phyloP scores from a whole-genome alignment of 1,284 basidiomycete species.

The Chiua sp. region DNA sequence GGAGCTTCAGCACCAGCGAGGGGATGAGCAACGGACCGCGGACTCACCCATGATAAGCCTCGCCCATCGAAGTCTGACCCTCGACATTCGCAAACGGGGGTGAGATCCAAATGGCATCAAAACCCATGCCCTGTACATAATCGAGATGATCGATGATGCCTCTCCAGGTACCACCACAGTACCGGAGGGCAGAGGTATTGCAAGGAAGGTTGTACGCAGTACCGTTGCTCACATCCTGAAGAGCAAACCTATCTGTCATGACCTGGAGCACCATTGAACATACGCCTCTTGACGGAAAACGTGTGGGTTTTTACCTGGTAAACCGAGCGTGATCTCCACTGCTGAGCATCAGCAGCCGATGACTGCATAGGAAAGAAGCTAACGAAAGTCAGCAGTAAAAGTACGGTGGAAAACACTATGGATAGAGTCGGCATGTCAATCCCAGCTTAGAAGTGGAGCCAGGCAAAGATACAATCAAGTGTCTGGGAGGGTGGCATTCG shows the following conservation, averaged over 20 bases:
- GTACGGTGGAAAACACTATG: constrained; percentile 6
- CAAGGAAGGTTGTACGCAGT: constrained; percentile 44
- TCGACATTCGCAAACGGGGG: constrained; percentile 71
- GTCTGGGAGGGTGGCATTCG: constrained; percentile 13
- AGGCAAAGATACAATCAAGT: neutral
- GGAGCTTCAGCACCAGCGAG: neutral
- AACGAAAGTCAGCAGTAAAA: constrained; percentile 14
- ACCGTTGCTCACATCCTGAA: constrained; percentile 50
- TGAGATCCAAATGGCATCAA: constrained; percentile 75
- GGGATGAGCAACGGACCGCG: no score
- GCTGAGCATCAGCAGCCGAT: constrained; percentile 40
- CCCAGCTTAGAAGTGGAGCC: constrained; percentile 2
- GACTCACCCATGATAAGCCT: constrained; percentile 65
- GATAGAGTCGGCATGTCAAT: neutral
- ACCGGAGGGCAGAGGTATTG: constrained; percentile 57
- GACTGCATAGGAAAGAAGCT: constrained; percentile 16
- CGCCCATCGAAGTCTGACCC: constrained; percentile 62
- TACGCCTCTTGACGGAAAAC: neutral
- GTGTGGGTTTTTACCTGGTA: constrained; percentile 43
- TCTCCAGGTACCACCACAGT: constrained; percentile 80
- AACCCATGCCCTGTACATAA: constrained; percentile 80
- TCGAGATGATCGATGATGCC: constrained; percentile 74
- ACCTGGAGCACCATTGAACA: constrained; percentile 38
- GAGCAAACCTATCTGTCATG: constrained; percentile 79
- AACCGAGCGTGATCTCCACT: constrained; percentile 46